These are phyloP conservation scores for Saturnispora zaruensis DNA, from an alignment of 805 yeast species.

Conservation along the genomic window DNA sequence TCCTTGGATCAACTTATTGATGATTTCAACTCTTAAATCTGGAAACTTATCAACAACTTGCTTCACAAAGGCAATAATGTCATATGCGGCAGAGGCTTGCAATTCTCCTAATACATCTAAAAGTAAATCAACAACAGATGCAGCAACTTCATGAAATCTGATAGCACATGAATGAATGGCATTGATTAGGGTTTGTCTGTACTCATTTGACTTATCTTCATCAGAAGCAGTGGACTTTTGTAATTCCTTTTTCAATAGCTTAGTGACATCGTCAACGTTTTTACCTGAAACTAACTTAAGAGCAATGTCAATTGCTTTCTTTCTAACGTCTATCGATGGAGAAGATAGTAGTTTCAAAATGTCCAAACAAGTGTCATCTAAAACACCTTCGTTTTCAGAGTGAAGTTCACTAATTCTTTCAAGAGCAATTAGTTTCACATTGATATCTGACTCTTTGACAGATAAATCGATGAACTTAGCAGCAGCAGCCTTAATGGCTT, in stretches of 20 bases:
- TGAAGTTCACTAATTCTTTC: constrained; percentile 77
- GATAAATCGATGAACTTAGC: constrained; percentile 81
- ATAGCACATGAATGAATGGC: constrained; percentile 87
- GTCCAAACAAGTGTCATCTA: constrained; percentile 79
- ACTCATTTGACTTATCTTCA: constrained; percentile 77
- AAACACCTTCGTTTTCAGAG: constrained; percentile 64
- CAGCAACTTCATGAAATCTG: constrained; percentile 82
- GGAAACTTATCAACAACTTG: constrained; percentile 93
- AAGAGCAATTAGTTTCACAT: constrained; percentile 85
- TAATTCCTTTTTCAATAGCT: constrained; percentile 84
- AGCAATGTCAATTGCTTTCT: constrained; percentile 79
- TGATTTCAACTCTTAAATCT: constrained; percentile 55
- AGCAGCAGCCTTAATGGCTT: constrained; percentile 70
- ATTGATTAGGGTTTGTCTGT: constrained; percentile 79
- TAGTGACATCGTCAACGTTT: constrained; percentile 90
- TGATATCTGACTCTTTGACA: constrained; percentile 88
- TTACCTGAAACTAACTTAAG: constrained; percentile 72
- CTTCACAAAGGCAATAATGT: constrained; percentile 83
- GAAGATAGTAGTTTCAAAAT: constrained; percentile 77
- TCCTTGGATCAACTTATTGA: constrained; percentile 52
- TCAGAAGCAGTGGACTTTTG: constrained; percentile 59
- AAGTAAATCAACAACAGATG: constrained; percentile 79
- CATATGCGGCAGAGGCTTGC: constrained; percentile 77
- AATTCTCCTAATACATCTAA: constrained; percentile 81
- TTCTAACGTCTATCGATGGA: constrained; percentile 85